Evolutionary conservation across 129 eudicot genomes (phyloP), one percentile per base, ranked within the genome.

Genomic region (Lonicera japonica): DNA sequence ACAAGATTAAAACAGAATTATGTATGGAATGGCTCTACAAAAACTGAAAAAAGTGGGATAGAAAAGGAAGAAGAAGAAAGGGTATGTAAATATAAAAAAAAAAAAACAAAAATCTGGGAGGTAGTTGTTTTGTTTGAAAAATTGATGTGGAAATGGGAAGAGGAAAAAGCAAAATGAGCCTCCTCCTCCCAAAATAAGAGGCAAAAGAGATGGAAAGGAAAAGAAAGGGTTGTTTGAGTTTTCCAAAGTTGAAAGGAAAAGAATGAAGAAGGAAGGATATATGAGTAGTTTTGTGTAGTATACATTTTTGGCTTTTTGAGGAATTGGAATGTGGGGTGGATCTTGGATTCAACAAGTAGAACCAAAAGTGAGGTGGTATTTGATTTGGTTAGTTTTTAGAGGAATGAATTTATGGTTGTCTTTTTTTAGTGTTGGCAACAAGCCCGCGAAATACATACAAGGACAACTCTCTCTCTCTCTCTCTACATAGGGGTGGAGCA

Each of bases 391-490:
- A 1, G 36, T 29, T 29, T 29, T 29, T 2, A 29, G 36, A 10
- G 17, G 10, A 61, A 61, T 40, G 39, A 41, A 61, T 61, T 1
- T 29, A 29, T 29, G 36, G 66, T 51, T 61, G 9, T 13, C 52
- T 1, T 60, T 29, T 34, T 18, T 3, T 21, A 25, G 11, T 36
- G 47, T 2, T 36, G 22, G 20, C 64, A 29, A 40, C 21, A 61
- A 39, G 23, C 65, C 65, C 65, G 65, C 51, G 65, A 61, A 61
- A 40, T 9, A 14, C 53, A 41, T 61, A 21, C 36, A 29, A 29
- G 36, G 36, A 29, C 2, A 29, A 29, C 36, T 29, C 36, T 29
- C 36, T 29, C 36, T 29, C 36, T 29, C 36, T 29, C 36, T 29
- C 36, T 29, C 36, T 29, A n/a, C n/a, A n/a, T n/a, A n/a, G n/a